Conservation (phyloP, 2,329 filamentous ascomycete species). For the Pyricularia pennisetigena region DNA sequence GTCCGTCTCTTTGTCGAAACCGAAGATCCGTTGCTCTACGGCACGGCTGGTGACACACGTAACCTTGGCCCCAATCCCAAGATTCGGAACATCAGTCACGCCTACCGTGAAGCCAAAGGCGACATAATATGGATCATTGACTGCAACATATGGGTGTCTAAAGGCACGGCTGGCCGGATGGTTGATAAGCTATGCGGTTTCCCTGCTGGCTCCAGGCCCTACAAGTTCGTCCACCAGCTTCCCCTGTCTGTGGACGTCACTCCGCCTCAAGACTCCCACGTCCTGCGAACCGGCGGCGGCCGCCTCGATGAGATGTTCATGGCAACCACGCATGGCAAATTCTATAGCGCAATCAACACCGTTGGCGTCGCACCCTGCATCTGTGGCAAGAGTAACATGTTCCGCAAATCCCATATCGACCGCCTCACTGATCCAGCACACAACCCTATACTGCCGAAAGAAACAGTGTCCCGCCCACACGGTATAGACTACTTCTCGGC, state of each 20-base stretch:
- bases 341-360: conserved; percentile 95
- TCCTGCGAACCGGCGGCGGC: conserved; percentile 52
- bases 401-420: conserved; percentile 83
- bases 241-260: conserved; percentile 74
- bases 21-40: conserved; percentile 63
- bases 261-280: conserved; percentile 19
- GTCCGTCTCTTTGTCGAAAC: conserved; percentile 69
- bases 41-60: conserved; percentile 34
- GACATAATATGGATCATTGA: conserved; percentile 93
- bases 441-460: conserved; percentile 30
- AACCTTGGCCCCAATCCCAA: conserved; percentile 93
- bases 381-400: conserved; percentile 98
- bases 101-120: conserved; percentile 78
- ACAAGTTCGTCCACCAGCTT: conserved; percentile 93
- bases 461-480: conserved; percentile 31
- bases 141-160: conserved; percentile 89
- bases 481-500: conserved; percentile 91
- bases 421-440: conserved; percentile 47
- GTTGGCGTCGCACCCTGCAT: conserved; percentile 86
- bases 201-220: conserved; percentile 34
- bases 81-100: conserved; percentile 90
- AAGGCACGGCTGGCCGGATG: conserved; percentile 74
- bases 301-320: conserved; percentile 92
- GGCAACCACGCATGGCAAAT: conserved; percentile 88
- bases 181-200: conserved; percentile 77